Percentiles rank a stretch among this genome's conserved stretches.
Conservation (phyloP, 192 early-diverging fungal species). For the Blastocladiella britannica region DNA sequence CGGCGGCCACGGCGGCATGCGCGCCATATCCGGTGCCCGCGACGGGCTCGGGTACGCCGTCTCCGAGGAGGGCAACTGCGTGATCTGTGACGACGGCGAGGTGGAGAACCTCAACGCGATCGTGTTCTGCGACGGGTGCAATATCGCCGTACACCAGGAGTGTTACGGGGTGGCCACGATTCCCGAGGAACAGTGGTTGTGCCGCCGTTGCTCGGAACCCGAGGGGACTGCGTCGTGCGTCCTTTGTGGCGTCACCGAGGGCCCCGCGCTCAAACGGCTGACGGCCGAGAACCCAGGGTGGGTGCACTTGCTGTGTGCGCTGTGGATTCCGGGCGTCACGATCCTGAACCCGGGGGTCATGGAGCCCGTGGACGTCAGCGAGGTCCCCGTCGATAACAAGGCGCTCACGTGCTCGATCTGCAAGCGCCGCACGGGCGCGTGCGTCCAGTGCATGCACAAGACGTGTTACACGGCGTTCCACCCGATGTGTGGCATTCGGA, state of each 20-base stretch:
- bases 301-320: conserved; percentile 86
- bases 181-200: conserved; percentile 98
- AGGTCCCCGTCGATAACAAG: conserved; percentile 78
- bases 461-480: conserved; percentile 84
- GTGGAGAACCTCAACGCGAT: conserved; percentile 98
- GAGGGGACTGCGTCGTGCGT: conserved; percentile 71
- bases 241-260: conserved; percentile 79
- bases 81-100: conserved; percentile 95
- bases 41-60: conserved; percentile 25
- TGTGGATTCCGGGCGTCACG: conserved; percentile 89
- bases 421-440: conserved; percentile 56
- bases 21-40: conserved; percentile 42
- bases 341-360: conserved; percentile 81
- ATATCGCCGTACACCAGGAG: conserved; percentile 97
- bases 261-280: conserved; percentile 94
- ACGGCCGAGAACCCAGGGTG: conserved; percentile 74
- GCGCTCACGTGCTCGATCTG: conserved; percentile 74
- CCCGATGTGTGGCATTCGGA: conserved; percentile 73
- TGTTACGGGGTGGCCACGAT: conserved; percentile 98
- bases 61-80: conserved; percentile 73
- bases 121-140: conserved; percentile 98
- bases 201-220: conserved; percentile 92
- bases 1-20: conserved; percentile 24
- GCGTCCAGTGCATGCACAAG: conserved; percentile 84
- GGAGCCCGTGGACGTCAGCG: conserved; percentile 90